A percentile compares a stretch with the other conserved stretches of the same genome.
phyloP scores from a whole-genome alignment of 2,329 filamentous ascomycete genomes.

The Fusarium clavum region DNA sequence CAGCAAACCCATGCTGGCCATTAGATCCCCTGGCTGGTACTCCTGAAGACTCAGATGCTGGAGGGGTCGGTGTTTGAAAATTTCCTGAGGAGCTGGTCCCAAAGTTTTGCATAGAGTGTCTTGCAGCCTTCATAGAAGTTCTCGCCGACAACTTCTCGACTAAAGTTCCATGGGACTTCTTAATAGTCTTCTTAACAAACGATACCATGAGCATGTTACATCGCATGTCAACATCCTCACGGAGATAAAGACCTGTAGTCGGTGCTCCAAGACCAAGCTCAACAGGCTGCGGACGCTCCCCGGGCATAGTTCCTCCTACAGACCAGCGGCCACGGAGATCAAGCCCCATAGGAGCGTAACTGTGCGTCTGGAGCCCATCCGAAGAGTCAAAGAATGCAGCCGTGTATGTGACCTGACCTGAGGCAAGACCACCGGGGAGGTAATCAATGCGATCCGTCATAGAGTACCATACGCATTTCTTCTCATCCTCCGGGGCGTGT shows the following conservation, averaged over 20 bases:
- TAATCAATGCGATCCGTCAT: slow-evolving; percentile 82
- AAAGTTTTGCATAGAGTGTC: slow-evolving; percentile 35
- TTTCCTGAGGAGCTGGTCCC: slow-evolving; percentile 11
- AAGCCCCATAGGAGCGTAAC: slow-evolving; percentile 83
- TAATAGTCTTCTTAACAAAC: slow-evolving; percentile 86
- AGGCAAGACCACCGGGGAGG: slow-evolving; percentile 73
- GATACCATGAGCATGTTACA: slow-evolving; percentile 80
- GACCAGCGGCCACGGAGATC: slow-evolving; percentile 84
- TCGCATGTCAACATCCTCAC: slow-evolving; percentile 85
- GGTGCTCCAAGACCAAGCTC: slow-evolving; percentile 77
- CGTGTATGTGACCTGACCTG: slow-evolving; percentile 79
- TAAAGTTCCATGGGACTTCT: slow-evolving; percentile 77
- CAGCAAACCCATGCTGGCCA: slow-evolving; percentile 18
- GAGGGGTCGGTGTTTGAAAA: slow-evolving; percentile 30
- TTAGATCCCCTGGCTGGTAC: slow-evolving; percentile 25
- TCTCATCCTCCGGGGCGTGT: slow-evolving; percentile 77
- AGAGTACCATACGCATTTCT: slow-evolving; percentile 79
- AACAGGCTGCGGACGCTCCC: slow-evolving; percentile 72
- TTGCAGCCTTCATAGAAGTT: slow-evolving; percentile 39
- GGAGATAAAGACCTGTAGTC: slow-evolving; percentile 76
- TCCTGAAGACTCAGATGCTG: slow-evolving; percentile 26
- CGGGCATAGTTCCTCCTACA: slow-evolving; percentile 76
- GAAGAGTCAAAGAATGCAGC: slow-evolving; percentile 82
- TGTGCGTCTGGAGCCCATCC: slow-evolving; percentile 82
- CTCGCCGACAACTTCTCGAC: slow-evolving; percentile 69